Evolutionary conservation across 305 asterid species (phyloP), one percentile per base, ranked within the genome.

Genomic region (Lippia alba): DNA sequence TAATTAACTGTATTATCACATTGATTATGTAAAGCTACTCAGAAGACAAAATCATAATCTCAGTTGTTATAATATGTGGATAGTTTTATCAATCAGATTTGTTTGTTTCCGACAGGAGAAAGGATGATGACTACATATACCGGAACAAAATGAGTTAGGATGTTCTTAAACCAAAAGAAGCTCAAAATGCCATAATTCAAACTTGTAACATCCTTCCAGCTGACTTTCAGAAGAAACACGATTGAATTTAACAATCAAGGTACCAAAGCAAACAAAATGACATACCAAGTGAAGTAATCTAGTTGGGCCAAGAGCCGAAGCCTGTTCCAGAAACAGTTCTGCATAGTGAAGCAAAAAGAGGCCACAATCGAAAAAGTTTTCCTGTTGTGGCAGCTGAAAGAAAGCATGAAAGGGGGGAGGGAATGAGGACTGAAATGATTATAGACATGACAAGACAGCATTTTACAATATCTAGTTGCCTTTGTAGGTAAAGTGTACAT

Each of bases 351-450:
- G 98, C 85, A 92, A 83, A 78, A 92, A 92, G 62, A 91, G 92
- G 61, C 98, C 97, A 83, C 98, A 92, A 70, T 90, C 98, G 76
- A 70, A 90, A 36, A 72, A 83, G 81, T 92, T 92, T 73, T 84
- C 91, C 81, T 90, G 98, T 79, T 92, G 97, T 18, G 98, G 98
- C 45, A 86, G 78, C 98, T 90, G 97, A 73, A 79, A 69, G 33
- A 63, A 66, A 74, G 67, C 56, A 53, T 56, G 64, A 41, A 62
- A 67, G 64, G 56, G 64, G 55, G 44, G 44, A 49, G 20, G 19
- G 6, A 65, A 40, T 59, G 74, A 64, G 63, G 61, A 53, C 45
- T 17, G 74, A 56, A 48, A 79, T 12, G 54, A 53, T 34, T 51
- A 66, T 49, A 33, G 18, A 48, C 56, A 57, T 49, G 57, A 78